Percentiles rank a stretch among this genome's conserved stretches.
Evolutionary conservation across 176 grass and related monocot species (phyloP).

Genomic region (Eleusine coracana): DNA sequence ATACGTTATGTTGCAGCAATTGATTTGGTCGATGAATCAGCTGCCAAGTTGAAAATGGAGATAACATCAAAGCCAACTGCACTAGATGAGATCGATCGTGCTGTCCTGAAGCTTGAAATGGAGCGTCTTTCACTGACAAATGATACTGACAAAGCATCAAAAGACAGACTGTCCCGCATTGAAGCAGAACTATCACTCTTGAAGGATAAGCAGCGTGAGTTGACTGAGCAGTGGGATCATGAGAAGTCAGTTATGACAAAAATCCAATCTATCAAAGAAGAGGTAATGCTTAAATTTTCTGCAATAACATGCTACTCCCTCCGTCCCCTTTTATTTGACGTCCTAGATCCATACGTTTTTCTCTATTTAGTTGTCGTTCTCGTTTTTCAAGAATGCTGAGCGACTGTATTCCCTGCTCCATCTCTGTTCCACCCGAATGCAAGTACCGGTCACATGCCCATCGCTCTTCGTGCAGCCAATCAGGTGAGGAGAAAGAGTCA

Average conservation of each 20-base stretch:
- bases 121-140: constrained; percentile 95
- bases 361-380: too few species aligned
- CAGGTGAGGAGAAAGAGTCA: too few species aligned
- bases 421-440: too few species aligned
- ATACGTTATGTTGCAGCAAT: constrained; percentile 67
- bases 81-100: constrained; percentile 93
- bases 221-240: constrained; percentile 91
- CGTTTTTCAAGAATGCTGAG: not conserved
- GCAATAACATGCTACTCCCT: not conserved
- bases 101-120: constrained; percentile 97
- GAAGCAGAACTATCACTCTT: constrained; percentile 81
- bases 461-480: too few species aligned
- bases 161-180: constrained; percentile 74
- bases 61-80: constrained; percentile 97
- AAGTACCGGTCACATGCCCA: too few species aligned
- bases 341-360: too few species aligned
- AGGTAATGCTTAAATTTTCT: constrained; percentile 50
- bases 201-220: constrained; percentile 79
- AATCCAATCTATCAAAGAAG: constrained; percentile 97
- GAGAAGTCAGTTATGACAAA: constrained; percentile 93
- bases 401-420: too few species aligned
- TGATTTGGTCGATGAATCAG: constrained; percentile 97
- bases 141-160: constrained; percentile 99
- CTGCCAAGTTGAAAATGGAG: constrained; percentile 99
- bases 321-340: too few species aligned